Evolutionary conservation across 306 rosid genomes (phyloP).

Genomic region (Fragaria iinumae): DNA sequence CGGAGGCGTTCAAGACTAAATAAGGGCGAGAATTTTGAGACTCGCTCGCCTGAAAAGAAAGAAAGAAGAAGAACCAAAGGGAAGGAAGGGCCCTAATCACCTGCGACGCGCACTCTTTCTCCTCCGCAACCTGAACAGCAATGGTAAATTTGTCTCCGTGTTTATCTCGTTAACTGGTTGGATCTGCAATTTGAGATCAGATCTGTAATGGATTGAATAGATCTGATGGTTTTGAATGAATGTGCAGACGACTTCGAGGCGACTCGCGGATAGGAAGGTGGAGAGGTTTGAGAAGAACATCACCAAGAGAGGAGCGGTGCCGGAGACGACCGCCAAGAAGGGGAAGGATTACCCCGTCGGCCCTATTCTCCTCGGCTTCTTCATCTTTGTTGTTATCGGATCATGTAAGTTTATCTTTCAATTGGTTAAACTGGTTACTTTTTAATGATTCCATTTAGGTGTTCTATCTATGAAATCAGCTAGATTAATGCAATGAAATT

Average conservation of each 20-base stretch:
- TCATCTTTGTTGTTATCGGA: conserved; percentile 91
- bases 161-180: neutral
- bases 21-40: conserved; percentile 9
- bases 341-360: conserved; percentile 94
- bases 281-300: conserved; percentile 90
- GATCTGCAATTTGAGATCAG: neutral
- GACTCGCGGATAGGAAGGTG: conserved; percentile 89
- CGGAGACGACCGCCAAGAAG: conserved; percentile 76
- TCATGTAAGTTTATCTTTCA: conserved; percentile 56
- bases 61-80: neutral
- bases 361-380: conserved; percentile 87
- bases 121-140: neutral
- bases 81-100: neutral
- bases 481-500: too few relatives aligned
- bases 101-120: neutral
- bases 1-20: neutral
- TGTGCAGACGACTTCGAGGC: conserved; percentile 86
- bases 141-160: neutral
- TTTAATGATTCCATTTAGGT: too few relatives aligned
- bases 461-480: too few relatives aligned
- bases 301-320: conserved; percentile 84
- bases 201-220: neutral
- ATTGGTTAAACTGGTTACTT: too few relatives aligned
- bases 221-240: neutral
- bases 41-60: conserved; percentile 20